Evolutionary conservation across 371 early-diverging fungal genomes (phyloP).

Genomic region (Fennellomyces sp.): DNA sequence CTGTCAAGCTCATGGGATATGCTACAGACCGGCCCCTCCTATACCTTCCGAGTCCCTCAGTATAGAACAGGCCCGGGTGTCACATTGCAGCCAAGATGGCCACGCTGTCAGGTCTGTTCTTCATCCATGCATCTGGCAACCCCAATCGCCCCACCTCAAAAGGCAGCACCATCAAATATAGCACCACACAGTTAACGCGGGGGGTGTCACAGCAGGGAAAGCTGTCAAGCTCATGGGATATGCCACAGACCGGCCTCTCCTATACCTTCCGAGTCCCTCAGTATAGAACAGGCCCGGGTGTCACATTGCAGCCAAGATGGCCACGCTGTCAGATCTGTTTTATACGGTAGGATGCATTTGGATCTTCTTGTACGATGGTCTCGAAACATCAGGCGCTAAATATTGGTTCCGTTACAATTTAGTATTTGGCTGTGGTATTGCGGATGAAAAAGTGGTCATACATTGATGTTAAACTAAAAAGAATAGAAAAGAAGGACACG

Average conservation of each 20-base stretch:
- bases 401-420: neutral
- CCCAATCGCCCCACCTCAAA: slow-evolving; percentile 1
- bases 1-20: slow-evolving; percentile 2
- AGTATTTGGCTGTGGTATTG: neutral
- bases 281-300: neutral
- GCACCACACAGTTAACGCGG: slow-evolving; percentile 1
- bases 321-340: slow-evolving; percentile 2
- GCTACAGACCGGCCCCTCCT: neutral
- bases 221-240: slow-evolving; percentile 2
- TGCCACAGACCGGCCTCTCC: neutral
- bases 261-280: neutral
- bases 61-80: neutral
- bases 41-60: neutral
- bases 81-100: slow-evolving; percentile 3
- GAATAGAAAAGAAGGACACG: neutral
- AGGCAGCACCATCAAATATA: slow-evolving; percentile 1
- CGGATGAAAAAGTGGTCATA: neutral
- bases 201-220: slow-evolving; percentile 1
- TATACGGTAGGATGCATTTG: neutral
- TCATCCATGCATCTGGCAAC: neutral
- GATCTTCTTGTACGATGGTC: neutral
- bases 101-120: neutral
- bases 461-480: neutral
- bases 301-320: slow-evolving; percentile 3
- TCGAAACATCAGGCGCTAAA: neutral